Conservation (phyloP, 1,139 yeast genomes). For the Magnusiomyces clavatus region DNA sequence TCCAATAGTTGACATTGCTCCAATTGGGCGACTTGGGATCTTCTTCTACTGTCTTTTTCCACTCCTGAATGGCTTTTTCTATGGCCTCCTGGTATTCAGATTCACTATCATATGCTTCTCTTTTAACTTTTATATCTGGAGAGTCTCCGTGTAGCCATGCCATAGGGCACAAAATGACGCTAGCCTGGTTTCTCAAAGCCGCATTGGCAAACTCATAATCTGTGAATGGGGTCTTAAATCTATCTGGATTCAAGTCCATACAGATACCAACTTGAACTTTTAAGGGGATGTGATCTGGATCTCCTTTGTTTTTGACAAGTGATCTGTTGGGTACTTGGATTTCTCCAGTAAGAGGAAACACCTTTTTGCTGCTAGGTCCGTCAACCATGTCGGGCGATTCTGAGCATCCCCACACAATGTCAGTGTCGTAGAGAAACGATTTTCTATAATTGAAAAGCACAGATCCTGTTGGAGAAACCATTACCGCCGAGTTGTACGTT, state of each 20-base stretch:
- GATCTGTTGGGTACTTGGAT: neutral
- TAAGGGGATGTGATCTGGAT: constrained; percentile 11
- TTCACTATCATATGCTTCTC: constrained; percentile 16
- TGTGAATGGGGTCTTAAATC: constrained; percentile 71
- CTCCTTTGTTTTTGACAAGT: neutral
- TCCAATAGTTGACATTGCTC: constrained; percentile 54
- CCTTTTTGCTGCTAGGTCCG: neutral
- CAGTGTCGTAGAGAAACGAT: constrained; percentile 70
- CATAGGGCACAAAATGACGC: constrained; percentile 68
- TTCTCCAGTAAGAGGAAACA: constrained; percentile 10
- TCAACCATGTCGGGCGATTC: constrained; percentile 46
- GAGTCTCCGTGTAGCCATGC: constrained; percentile 67
- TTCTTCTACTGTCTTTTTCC: constrained; percentile 12
- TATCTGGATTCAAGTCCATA: constrained; percentile 88
- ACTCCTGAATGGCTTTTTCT: neutral
- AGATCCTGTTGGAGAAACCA: constrained; percentile 52
- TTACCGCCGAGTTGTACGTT: constrained; percentile 66
- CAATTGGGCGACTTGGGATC: constrained; percentile 33
- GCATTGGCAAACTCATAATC: constrained; percentile 61
- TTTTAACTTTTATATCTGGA: constrained; percentile 18
- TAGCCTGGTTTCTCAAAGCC: constrained; percentile 43
- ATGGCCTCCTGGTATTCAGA: constrained; percentile 12
- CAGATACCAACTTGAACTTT: constrained; percentile 73
- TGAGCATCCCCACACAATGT: constrained; percentile 70
- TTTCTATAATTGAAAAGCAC: constrained; percentile 66